phyloP scores from a whole-genome alignment of 306 rosid species.

The Castanea mollissima region DNA sequence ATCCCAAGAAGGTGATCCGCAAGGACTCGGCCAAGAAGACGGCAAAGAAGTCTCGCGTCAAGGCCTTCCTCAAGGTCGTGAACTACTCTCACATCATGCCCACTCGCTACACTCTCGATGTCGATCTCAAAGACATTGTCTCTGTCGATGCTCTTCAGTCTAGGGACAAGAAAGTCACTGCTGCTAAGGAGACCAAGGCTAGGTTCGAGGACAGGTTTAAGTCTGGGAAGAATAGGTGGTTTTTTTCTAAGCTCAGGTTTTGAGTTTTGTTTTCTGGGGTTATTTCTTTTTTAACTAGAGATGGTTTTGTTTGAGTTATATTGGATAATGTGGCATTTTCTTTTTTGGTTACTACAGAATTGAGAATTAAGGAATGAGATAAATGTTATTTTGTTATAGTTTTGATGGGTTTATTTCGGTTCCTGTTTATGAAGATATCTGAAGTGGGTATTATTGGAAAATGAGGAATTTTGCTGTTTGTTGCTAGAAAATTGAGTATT shows the following conservation, averaged over 20 bases:
- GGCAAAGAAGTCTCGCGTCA: constrained; percentile 25
- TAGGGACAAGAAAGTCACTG: constrained; percentile 19
- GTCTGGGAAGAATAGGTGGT: constrained; percentile 35
- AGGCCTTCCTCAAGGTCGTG: constrained; percentile 31
- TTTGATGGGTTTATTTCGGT: no score
- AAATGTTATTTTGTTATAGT: no score
- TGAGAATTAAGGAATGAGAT: no score
- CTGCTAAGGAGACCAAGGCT: constrained; percentile 28
- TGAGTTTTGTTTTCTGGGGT: not conserved
- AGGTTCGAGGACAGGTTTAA: constrained; percentile 33
- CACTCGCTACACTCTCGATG: constrained; percentile 35
- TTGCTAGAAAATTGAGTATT: no score
- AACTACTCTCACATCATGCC: constrained; percentile 33
- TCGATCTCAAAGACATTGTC: constrained; percentile 30
- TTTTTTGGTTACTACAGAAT: not conserved
- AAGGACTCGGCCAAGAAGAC: constrained; percentile 31
- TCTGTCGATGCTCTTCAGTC: constrained; percentile 16
- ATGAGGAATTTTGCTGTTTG: no score
- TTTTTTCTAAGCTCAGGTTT: constrained; percentile 32
- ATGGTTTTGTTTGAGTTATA: no score
- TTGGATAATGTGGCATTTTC: no score
- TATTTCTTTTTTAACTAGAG: not conserved
- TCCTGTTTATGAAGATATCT: no score
- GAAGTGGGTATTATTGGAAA: no score
- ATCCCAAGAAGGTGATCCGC: constrained; percentile 29